Base-by-base conservation (phyloP, 2,329 filamentous ascomycete species). In the Xylaria sp. region DNA sequence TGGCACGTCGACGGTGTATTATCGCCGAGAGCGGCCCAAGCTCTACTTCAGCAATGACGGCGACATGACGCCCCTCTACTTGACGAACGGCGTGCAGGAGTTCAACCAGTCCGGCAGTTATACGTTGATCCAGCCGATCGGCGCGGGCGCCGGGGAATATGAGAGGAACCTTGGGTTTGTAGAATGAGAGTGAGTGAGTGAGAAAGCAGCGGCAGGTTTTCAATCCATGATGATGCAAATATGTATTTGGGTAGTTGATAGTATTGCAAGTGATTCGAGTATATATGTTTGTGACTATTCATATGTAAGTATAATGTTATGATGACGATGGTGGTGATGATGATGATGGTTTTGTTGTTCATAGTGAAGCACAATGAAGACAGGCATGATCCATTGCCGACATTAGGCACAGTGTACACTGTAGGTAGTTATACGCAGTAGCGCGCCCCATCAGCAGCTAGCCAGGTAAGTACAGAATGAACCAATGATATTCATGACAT, bases 81-180 rank as follows among this genome's bases (percentile, higher is more conserved):
- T 86, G 66, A 75, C 81, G 1, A 85, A 80, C 39, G 84, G 84
- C 0, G 83, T 86, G 1, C 83, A 85, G 66, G 79, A 81, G 66
- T 75, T 79, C 48, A 73, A 76, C 43, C 76, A 58, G 46, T 69
- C 69, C 10, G 70, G 64, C 6, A 82, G 80, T 64, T 82, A 80
- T 63, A 82, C 79, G 4, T 61, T 82, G 34, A 76, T 83, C n/a
- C 81, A 83, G 71, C 81, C 81, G 7, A 77, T 82, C 50, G 77
- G 78, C 8, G 23, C 63, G 5, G 64, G 63, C 13, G 71, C 70
- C 3, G 12, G 43, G 46, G 46, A 59, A 30, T 72, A 71, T 25
- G 72, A 74, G 53, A 48, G 43, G 25, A 61, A 43, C 46, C 55
- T 73, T 18, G 71, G 70, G 13, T 70, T 72, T 10, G 20, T 36